phyloP scores from a whole-genome alignment of 331 rosid species.

The Cydonia oblonga region DNA sequence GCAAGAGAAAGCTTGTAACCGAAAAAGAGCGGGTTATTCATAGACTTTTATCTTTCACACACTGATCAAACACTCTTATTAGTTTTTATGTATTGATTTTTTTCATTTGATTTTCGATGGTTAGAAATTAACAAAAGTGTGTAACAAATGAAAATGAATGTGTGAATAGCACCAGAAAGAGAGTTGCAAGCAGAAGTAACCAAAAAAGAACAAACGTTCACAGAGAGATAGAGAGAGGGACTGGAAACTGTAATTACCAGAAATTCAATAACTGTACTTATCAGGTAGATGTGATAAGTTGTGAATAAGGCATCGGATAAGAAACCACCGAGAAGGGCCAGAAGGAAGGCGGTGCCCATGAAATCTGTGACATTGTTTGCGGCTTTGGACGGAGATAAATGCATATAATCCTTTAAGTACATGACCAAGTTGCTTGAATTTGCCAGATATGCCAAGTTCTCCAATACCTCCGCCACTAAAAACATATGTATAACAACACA shows the following conservation, averaged over 20 bases:
- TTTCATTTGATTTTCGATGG: rapidly evolving
- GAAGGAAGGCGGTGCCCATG: constrained; percentile 97
- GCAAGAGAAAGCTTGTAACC: background rate
- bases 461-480: constrained; percentile 78
- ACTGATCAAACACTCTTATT: rapidly evolving
- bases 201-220: background rate
- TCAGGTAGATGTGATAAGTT: constrained; percentile 65
- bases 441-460: constrained; percentile 79
- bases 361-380: constrained; percentile 86
- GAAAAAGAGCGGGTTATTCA: background rate
- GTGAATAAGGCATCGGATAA: constrained; percentile 83
- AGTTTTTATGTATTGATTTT: too few relatives aligned
- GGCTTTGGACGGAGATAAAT: constrained; percentile 72
- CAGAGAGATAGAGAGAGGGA: background rate
- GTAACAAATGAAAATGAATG: too few relatives aligned
- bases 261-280: constrained; percentile 71
- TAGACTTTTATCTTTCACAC: too few relatives aligned
- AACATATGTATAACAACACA: background rate
- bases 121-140: rapidly evolving
- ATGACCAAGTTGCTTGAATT: constrained; percentile 93
- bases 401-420: constrained; percentile 54
- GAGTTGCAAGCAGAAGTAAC: background rate
- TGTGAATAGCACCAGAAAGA: too few relatives aligned
- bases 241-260: constrained; percentile 34
- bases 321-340: constrained; percentile 93